Base-by-base conservation (phyloP, 768 basidiomycete genomes). In the Leccinum incarnatum region DNA sequence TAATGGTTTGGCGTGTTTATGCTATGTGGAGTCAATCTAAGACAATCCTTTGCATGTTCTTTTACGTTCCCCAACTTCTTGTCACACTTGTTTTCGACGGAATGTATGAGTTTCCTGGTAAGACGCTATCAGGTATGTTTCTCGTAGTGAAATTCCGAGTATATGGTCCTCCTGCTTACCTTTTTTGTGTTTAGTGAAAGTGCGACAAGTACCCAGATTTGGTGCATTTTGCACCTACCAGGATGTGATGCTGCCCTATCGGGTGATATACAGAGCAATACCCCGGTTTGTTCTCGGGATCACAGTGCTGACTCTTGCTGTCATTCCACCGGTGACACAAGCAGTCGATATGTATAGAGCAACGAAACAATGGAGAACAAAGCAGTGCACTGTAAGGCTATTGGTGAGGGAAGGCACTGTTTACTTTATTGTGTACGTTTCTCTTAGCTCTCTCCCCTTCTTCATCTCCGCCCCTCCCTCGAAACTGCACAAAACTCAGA, bases 1-100 rank as follows among this genome's bases (percentile, higher is more conserved):
- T 65, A 29, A 65, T 65, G 63, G 36, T 63, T 14, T 49, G 63
- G 12, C 64, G 64, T 2, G 55, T 63, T 5, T 63, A 65, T 23
- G 51, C 58, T n/a, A 63, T 65, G 37, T 65, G 56, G 55, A n/a
- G n/a, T n/a, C 56, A 32, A 17, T 65, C 62, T 14, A 56, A 10
- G 23, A 48, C 12, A 7, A n/a, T 65, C 7, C 59, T 65, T 12
- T 19, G n/a, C 5, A 9, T 59, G 1, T 32, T 34, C 7, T 12
- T 61, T 23, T 61, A 49, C 17, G 10, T 53, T 15, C 2, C 36
- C 1, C 34, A 45, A 21, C 15, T 55, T 1, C 30, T 56, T 23
- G 23, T 49, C 8, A 14, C 48, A 1, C 5, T 51, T 5, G 47
- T 55, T 21, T 59, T 53, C 8, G 21, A 40, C 10, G 54, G 15